phyloP scores from a whole-genome alignment of 2,329 filamentous ascomycete genomes.

The Aphanoascus verrucosus region DNA sequence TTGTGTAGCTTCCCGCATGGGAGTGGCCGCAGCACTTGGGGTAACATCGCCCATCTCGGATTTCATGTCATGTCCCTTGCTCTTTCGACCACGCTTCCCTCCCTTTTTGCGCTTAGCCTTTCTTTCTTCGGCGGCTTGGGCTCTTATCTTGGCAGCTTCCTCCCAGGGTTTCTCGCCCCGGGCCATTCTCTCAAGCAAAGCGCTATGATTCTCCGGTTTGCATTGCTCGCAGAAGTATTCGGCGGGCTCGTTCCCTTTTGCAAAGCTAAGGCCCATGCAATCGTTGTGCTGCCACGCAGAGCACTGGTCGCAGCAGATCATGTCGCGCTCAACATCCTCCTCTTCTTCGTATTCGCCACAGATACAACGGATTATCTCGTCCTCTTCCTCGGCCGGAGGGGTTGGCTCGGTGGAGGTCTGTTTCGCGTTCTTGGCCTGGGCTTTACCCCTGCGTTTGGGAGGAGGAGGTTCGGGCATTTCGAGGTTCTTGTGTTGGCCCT shows the following conservation, averaged over 20 bases:
- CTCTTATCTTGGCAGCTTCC: constrained; percentile 51
- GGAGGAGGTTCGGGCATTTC: constrained; percentile 56
- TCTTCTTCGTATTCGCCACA: constrained; percentile 81
- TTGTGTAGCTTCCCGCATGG: constrained; percentile 22
- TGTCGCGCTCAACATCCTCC: constrained; percentile 75
- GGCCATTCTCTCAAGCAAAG: constrained; percentile 65
- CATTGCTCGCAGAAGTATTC: constrained; percentile 92
- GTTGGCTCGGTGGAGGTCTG: constrained; percentile 38
- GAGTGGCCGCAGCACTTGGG: constrained; percentile 18
- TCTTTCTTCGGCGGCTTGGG: constrained; percentile 50
- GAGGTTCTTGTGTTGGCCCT: constrained; percentile 88
- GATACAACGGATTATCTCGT: constrained; percentile 81
- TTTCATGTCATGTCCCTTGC: constrained; percentile 53
- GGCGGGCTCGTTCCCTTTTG: constrained; percentile 62
- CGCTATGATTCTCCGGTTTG: constrained; percentile 69
- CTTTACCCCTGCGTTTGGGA: constrained; percentile 39
- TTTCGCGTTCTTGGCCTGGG: constrained; percentile 39
- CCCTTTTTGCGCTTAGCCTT: constrained; percentile 49
- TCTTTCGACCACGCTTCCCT: constrained; percentile 49
- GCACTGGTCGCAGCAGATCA: constrained; percentile 93
- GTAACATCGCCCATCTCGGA: constrained; percentile 34
- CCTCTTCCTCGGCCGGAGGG: constrained; percentile 41
- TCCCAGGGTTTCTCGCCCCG: constrained; percentile 84
- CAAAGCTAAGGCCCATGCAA: constrained; percentile 77
- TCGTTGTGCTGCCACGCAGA: constrained; percentile 95